Evolutionary conservation across 768 basidiomycete genomes (phyloP), one percentile per base, ranked within the genome.

Genomic region (Amylocystis lapponica): DNA sequence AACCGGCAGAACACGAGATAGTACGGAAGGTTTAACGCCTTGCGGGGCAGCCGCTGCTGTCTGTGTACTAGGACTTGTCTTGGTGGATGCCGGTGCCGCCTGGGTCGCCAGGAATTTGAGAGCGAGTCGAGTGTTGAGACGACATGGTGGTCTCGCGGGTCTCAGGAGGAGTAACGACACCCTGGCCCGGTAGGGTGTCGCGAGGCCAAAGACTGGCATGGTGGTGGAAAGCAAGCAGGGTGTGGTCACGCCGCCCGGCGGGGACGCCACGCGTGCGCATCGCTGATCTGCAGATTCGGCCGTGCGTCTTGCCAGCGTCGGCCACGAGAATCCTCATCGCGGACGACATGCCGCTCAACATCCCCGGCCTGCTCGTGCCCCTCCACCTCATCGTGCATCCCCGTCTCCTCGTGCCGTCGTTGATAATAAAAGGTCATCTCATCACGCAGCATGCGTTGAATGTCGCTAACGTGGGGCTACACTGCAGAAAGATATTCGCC

Each of bases 261-360:
- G n/a, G n/a, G n/a, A n/a, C n/a, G n/a, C n/a, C n/a, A n/a, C n/a
- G n/a, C n/a, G n/a, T n/a, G n/a, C n/a, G n/a, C n/a, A n/a, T n/a
- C n/a, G n/a, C n/a, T n/a, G n/a, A n/a, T n/a, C n/a, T n/a, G n/a
- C 29, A 10, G 30, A 41, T 8, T 37, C 16, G 36, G 22, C 8
- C 36, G 16, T 37, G 22, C 19, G 14, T 37, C 12, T 20, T 19
- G 13, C 14, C 5, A 4, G 13, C 19, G n/a, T 19, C 21, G 14
- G 3, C 14, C 8, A 10, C n/a, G n/a, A n/a, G n/a, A n/a, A n/a
- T n/a, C n/a, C n/a, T n/a, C n/a, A n/a, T n/a, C n/a, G n/a, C n/a
- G n/a, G n/a, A n/a, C n/a, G n/a, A 26, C 51, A 87, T 89, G 86
- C 85, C 85, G 2, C 61, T 87, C 54, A 89, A 89, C 60, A 56